Conservation (phyloP, 495 filamentous ascomycete species). For the Penicillium salamii region DNA sequence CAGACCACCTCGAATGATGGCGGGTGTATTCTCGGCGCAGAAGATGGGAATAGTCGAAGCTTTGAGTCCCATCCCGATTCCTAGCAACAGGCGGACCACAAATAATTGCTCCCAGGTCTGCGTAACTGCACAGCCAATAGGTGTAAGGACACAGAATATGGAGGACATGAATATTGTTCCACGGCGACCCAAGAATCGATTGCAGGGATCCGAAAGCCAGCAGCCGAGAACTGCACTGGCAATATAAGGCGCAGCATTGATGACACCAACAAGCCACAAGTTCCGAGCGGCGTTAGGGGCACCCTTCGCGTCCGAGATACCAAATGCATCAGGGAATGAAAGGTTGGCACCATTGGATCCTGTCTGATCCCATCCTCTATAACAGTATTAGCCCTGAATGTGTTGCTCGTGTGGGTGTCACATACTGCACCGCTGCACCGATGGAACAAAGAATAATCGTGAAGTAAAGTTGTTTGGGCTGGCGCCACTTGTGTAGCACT, state of each 20-base stretch:
- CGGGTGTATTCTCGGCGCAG: conserved; percentile 59
- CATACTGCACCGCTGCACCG: conserved; percentile 64
- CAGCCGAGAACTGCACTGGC: conserved; percentile 47
- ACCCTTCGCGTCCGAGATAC: conserved; percentile 35
- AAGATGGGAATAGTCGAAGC: conserved; percentile 61
- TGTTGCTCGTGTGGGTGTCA: not conserved
- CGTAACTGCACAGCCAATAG: conserved; percentile 53
- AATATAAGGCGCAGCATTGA: conserved; percentile 54
- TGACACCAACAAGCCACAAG: conserved; percentile 59
- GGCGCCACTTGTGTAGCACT: conserved; percentile 60
- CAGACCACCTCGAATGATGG: conserved; percentile 58
- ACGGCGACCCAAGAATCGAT: conserved; percentile 54
- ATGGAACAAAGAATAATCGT: conserved; percentile 70
- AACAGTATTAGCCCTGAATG: conserved; percentile 2
- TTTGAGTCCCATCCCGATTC: conserved; percentile 66
- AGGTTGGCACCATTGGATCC: conserved; percentile 72
- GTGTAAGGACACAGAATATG: conserved; percentile 56
- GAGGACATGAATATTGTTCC: conserved; percentile 60
- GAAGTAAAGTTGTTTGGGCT: conserved; percentile 62
- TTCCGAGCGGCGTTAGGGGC: conserved; percentile 31
- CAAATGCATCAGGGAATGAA: conserved; percentile 57
- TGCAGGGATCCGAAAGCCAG: conserved; percentile 60
- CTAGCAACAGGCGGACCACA: conserved; percentile 54
- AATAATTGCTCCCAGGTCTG: conserved; percentile 61
- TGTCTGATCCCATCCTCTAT: conserved; percentile 67